Base-by-base conservation (phyloP, 768 basidiomycete species). In the Suillus ampliporus region DNA sequence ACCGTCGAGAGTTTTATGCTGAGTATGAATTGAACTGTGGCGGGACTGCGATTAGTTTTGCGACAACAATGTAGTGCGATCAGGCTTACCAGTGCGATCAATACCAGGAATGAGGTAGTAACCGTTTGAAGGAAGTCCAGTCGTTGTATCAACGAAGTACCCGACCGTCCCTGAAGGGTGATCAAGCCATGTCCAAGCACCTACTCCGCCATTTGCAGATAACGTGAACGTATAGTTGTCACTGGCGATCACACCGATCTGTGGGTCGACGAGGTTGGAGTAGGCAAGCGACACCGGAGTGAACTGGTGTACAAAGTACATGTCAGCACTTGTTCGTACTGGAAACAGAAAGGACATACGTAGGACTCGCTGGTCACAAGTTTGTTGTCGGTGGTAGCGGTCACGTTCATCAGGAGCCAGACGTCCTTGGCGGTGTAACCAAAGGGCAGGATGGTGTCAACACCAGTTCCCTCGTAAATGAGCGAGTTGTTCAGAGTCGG, bases 141-240 rank as follows among this genome's bases (percentile, higher is more conserved):
- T 85, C 8, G 63, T 57, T 23, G 67, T 70, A 63, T 86, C 84
- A 41, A 81, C 71, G 67, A 87, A 87, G 47, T 80, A 73, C 10
- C 86, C 86, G 1, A 86, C 74, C 0, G 84, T 86, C 19, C 83
- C 83, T 0, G 76, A 72, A 0, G 85, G 85, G 70, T 87, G 85
- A 59, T 87, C 86, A 1, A 88, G 74, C 85, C 86, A 87, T 6
- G 85, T 82, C 82, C 84, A 87, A 0, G 80, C 75, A 0, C 82
- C 85, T 5, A 87, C 86, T 1, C 85, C 86, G 14, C 83, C 82
- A 48, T 72, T 71, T 2, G 85, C 86, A 4, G 84, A 84, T 5
- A 87, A 69, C 2, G 79, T 82, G 68, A 88, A 86, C 0, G 79
- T 82, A 57, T 82, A 67, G 63, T 82, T 69, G 6, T 69, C 56